Evolutionary conservation across 1,284 basidiomycete genomes (phyloP).

Genomic region (Cystobasidiaceae sp.): DNA sequence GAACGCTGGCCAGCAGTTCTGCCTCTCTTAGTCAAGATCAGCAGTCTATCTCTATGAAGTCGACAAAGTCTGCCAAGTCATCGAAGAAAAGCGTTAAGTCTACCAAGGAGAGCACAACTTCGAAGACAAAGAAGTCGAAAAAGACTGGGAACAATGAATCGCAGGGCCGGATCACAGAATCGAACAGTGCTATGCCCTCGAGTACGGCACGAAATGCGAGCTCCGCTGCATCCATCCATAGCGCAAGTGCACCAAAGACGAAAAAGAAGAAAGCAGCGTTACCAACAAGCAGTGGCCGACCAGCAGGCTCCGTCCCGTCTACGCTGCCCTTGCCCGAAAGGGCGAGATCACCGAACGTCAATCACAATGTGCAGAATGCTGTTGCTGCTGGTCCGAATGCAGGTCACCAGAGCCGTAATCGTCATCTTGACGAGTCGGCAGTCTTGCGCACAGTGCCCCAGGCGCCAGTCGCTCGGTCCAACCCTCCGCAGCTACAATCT

Average conservation of each 20-base stretch:
- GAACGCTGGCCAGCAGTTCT: constrained; percentile 8
- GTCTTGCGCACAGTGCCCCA: too few species aligned
- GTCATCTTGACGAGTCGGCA: too few species aligned
- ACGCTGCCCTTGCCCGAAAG: neutral
- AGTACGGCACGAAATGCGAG: too few species aligned
- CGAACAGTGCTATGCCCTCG: too few species aligned
- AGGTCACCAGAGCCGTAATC: too few species aligned
- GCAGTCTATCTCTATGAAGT: neutral
- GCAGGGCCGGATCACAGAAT: too few species aligned
- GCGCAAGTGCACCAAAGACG: neutral
- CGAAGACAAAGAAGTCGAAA: constrained; percentile 19
- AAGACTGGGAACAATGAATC: neutral
- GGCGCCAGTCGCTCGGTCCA: too few species aligned
- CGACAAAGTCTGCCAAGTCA: too few species aligned
- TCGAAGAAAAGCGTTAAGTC: neutral
- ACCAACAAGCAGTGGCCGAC: constrained; percentile 7
- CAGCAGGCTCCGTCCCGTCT: neutral
- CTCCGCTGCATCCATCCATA: neutral
- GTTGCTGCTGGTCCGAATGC: too few species aligned
- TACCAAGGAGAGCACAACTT: neutral
- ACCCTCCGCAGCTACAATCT: too few species aligned
- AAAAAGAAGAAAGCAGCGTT: neutral
- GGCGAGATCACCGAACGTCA: too few species aligned
- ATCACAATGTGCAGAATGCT: too few species aligned
- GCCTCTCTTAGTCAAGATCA: constrained; percentile 5